A percentile compares a stretch with the other conserved stretches of the same genome.
Conservation (phyloP, 106 monocot species). For the Platanthera guangdongensis region DNA sequence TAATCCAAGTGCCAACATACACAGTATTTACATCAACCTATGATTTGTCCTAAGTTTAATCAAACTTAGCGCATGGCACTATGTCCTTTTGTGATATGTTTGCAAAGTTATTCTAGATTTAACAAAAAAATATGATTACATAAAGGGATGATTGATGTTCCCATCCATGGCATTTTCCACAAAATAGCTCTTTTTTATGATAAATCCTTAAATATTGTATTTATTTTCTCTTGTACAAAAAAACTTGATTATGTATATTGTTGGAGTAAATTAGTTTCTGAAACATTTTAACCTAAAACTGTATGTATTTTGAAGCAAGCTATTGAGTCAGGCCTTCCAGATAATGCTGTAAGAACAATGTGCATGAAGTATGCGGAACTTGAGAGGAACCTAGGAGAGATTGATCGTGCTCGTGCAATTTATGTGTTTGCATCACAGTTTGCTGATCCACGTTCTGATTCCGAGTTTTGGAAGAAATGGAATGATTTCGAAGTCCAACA, state of each 20-base stretch:
- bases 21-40: neutral
- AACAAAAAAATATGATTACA: neutral
- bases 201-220: neutral
- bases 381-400: constrained; percentile 87
- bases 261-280: neutral
- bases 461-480: constrained; percentile 89
- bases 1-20: constrained; percentile 13
- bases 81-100: neutral
- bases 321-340: constrained; percentile 91
- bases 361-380: constrained; percentile 93
- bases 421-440: constrained; percentile 79
- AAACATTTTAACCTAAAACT: neutral
- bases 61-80: neutral
- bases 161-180: neutral
- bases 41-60: neutral
- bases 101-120: neutral
- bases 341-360: constrained; percentile 77
- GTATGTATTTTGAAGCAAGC: constrained; percentile 63
- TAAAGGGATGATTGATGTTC: neutral
- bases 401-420: constrained; percentile 84
- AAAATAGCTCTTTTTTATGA: constrained; percentile 1
- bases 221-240: neutral
- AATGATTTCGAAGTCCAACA: constrained; percentile 92
- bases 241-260: constrained; percentile 8
- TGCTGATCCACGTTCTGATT: constrained; percentile 78